A percentile compares a stretch with the other conserved stretches of the same genome.
These are phyloP conservation scores for Metschnikowia gruessii DNA, from an alignment of 805 yeast genomes.

Conservation along the genomic window DNA sequence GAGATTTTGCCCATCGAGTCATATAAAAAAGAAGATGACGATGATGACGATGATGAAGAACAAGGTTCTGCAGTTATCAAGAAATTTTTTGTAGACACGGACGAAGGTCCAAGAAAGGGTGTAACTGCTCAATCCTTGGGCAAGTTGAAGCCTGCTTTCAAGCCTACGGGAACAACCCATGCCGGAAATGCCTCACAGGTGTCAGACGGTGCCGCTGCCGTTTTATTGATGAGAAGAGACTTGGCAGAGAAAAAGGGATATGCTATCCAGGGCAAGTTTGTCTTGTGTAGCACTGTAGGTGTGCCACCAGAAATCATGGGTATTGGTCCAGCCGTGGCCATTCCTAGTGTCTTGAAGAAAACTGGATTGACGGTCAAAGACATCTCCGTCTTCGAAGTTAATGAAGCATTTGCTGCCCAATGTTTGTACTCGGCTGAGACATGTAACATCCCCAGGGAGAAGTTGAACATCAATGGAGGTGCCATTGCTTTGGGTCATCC, in stretches of 20 bases:
- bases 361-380: constrained; percentile 60
- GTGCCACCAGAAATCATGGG: constrained; percentile 99
- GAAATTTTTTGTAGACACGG: constrained; percentile 52
- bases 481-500: constrained; percentile 98
- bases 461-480: constrained; percentile 76
- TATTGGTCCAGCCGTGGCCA: constrained; percentile 94
- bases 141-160: constrained; percentile 85
- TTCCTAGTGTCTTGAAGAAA: constrained; percentile 74
- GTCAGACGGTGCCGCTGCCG: constrained; percentile 94
- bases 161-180: constrained; percentile 77
- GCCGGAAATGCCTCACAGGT: constrained; percentile 98
- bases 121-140: constrained; percentile 75
- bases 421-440: constrained; percentile 71
- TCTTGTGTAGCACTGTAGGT: constrained; percentile 79
- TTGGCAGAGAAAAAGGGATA: constrained; percentile 72
- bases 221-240: constrained; percentile 78
- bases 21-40: constrained; percentile 50
- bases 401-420: constrained; percentile 97
- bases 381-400: constrained; percentile 77
- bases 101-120: constrained; percentile 88
- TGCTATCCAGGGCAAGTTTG: constrained; percentile 75
- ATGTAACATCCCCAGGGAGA: constrained; percentile 59
- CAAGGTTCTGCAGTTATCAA: constrained; percentile 46
- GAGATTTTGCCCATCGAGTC: constrained; percentile 84
- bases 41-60: constrained; percentile 50